Percentiles rank a stretch among this genome's conserved stretches.
Conservation (phyloP, 2,329 filamentous ascomycete species). For the Scytalidium lignicola region DNA sequence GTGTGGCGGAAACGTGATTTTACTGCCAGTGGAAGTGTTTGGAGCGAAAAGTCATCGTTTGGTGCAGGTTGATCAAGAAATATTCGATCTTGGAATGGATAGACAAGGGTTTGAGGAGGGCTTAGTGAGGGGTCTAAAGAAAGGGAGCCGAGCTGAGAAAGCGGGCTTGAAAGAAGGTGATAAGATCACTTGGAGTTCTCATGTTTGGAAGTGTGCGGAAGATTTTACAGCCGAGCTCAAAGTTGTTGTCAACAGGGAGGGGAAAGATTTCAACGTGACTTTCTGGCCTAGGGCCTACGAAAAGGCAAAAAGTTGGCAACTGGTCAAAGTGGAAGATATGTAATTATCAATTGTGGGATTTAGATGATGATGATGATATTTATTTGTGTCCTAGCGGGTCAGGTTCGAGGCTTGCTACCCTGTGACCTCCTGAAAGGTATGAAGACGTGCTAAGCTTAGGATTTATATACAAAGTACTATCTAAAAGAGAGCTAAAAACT, state of each 20-base stretch:
- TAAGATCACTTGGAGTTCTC: conserved; percentile 11
- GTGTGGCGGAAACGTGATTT: conserved; percentile 7
- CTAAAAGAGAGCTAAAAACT: no score
- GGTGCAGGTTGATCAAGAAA: conserved; percentile 12
- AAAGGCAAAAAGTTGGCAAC: conserved; percentile 16
- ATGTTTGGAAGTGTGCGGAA: conserved; percentile 18
- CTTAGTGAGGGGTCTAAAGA: conserved; percentile 12
- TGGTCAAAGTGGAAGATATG: conserved; percentile 20
- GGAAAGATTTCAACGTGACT: conserved; percentile 5
- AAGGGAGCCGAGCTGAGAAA: conserved; percentile 16
- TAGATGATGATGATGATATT: no score
- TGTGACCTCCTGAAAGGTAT: no score
- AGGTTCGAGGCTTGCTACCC: no score
- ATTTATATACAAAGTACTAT: no score
- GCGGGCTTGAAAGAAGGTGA: conserved; percentile 20
- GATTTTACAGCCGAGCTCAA: conserved; percentile 14
- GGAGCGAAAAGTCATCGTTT: conserved; percentile 12
- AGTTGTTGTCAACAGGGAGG: conserved; percentile 13
- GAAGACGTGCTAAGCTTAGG: no score
- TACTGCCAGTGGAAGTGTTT: conserved; percentile 12
- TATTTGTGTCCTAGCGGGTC: no score
- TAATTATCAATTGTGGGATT: no score
- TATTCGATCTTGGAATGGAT: conserved; percentile 21
- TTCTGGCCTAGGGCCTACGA: conserved; percentile 18
- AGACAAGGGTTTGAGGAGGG: conserved; percentile 13